Percentiles rank a stretch among this genome's conserved stretches.
These are phyloP conservation scores for Euphrasia arctica DNA, from an alignment of 305 asterid genomes.

Conservation along the genomic window DNA sequence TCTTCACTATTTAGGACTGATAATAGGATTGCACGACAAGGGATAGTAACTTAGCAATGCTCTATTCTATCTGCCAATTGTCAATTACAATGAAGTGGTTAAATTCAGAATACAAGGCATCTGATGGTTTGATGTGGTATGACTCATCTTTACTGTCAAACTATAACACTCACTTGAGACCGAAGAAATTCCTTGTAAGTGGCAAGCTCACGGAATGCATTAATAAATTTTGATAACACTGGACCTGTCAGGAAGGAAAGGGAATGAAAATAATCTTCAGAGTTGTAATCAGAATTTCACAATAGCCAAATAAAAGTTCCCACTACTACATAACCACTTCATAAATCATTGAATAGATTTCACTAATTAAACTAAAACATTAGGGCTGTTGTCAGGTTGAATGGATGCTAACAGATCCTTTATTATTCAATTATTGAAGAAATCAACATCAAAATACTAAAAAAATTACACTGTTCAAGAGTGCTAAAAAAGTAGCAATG, in stretches of 20 bases:
- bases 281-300: conserved; percentile 16
- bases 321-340: conserved; percentile 1
- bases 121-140: conserved; percentile 15
- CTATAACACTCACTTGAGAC: conserved; percentile 61
- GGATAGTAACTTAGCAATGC: background rate
- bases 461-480: background rate
- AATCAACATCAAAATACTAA: background rate
- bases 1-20: conserved; percentile 5
- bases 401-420: background rate
- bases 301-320: conserved; percentile 19
- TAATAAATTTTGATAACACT: conserved; percentile 70
- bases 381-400: background rate
- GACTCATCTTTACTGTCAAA: conserved; percentile 8
- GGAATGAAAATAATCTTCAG: conserved; percentile 20
- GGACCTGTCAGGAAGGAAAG: conserved; percentile 66
- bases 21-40: background rate
- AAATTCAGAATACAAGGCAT: conserved; percentile 2
- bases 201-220: conserved; percentile 79
- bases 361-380: conserved; percentile 8
- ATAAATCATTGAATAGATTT: conserved; percentile 7
- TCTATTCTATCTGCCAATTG: background rate
- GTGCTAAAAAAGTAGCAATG: conserved; percentile 5
- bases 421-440: conserved; percentile 16
- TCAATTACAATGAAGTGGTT: conserved; percentile 19
- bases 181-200: conserved; percentile 96